Evolutionary conservation across 352 stramenopile genomes (phyloP), one percentile per base, ranked within the genome.

Genomic region (Pythium folliculosum): DNA sequence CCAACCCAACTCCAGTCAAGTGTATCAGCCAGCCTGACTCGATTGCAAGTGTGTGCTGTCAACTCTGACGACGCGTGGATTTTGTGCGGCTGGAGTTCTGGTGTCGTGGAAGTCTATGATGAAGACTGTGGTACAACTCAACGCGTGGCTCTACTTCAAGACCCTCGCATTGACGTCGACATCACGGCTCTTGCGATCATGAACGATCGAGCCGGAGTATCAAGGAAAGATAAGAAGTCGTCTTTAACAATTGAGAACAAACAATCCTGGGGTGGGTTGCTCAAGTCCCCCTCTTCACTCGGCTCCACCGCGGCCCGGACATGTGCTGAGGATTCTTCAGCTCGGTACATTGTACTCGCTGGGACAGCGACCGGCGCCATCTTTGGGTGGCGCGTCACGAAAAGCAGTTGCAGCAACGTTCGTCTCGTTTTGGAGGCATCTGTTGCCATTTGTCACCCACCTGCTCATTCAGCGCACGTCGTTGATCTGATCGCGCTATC

Each of bases 401-500:
- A 16, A 9, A 25, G 5, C 25, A 23, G 1, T 1, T 19, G 1
- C n/a, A 61, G 5, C 59, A 23, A 3, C 5, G 40, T 19, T 19
- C 22, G 48, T 6, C 57, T 67, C n/a, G 35, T 61, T 25, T 49
- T 75, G 10, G 68, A 75, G 35, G 68, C 68, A 2, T 51, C 35
- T 0, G 52, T 57, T 40, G 38, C 12, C 12, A 13, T 61, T 6
- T 40, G 44, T 19, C 9, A n/a, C n/a, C 62, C 52, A 13, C 48
- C 62, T n/a, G 80, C 78, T 2, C 83, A 91, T 27, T 78, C 80
- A 0, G 72, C 78, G 0, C 80, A 90, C 17, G 64, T 91, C 13
- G 70, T 87, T 16, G 72, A 48, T 22, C 49, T 73, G 9, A 9
- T 65, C 22, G 3, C 43, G n/a, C 5, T 61, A 5, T 27, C 27